Evolutionary conservation across 2,329 filamentous ascomycete species (phyloP).

Genomic region (Anthostomella pinea): DNA sequence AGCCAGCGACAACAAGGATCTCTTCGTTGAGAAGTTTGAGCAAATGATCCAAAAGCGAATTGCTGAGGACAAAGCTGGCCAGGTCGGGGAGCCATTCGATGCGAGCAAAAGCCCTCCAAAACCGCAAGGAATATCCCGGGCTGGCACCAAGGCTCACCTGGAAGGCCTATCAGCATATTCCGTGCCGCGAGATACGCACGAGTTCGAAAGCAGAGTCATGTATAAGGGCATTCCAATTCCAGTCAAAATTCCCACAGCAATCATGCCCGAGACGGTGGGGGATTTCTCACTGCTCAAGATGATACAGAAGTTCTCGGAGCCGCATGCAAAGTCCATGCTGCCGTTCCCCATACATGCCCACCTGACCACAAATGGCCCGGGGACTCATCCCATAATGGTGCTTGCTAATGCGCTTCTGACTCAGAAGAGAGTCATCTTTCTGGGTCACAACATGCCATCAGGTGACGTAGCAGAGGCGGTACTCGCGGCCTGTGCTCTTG

Average conservation of each 20-base stretch:
- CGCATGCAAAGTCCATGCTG: constrained; percentile 78
- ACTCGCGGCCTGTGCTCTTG: constrained; percentile 89
- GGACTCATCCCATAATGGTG: constrained; percentile 92
- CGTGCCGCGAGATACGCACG: constrained; percentile 90
- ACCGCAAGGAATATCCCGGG: constrained; percentile 51
- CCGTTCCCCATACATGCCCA: constrained; percentile 86
- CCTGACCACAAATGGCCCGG: constrained; percentile 84
- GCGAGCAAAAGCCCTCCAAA: constrained; percentile 48
- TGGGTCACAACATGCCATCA: constrained; percentile 92
- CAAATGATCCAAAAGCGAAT: constrained; percentile 85
- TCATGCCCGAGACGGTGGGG: constrained; percentile 92
- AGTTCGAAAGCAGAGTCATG: constrained; percentile 92
- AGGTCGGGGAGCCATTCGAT: constrained; percentile 42
- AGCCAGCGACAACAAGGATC: constrained; percentile 87
- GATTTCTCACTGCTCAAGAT: constrained; percentile 98
- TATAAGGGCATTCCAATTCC: constrained; percentile 97
- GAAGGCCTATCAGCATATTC: constrained; percentile 65
- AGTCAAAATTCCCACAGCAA: constrained; percentile 90
- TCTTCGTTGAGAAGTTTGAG: constrained; percentile 97
- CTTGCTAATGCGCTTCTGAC: constrained; percentile 92
- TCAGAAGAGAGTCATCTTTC: constrained; percentile 93
- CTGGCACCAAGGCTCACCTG: constrained; percentile 61
- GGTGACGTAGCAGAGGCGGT: constrained; percentile 98
- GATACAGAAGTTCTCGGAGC: constrained; percentile 86
- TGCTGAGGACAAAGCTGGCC: constrained; percentile 56